Evolutionary conservation across 305 asterid species (phyloP).

Genomic region (Fraxinus sp.): DNA sequence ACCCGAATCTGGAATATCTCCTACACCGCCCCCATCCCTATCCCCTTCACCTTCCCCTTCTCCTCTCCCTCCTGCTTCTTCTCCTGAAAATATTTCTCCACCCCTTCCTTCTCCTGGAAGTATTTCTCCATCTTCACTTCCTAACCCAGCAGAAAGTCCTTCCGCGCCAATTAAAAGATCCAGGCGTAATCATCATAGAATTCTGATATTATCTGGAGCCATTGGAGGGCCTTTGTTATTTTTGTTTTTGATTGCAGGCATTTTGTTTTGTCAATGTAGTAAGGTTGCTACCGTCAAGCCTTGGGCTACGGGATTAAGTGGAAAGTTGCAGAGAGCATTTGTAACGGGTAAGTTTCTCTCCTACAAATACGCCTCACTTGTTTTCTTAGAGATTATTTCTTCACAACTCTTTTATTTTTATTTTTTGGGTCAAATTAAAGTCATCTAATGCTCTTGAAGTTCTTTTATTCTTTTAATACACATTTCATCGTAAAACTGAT

Average conservation of each 20-base stretch:
- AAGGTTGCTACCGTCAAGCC: slow-evolving; percentile 83
- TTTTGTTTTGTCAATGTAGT: slow-evolving; percentile 39
- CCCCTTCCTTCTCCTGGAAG: slow-evolving; percentile 28
- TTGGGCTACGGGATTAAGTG: slow-evolving; percentile 92
- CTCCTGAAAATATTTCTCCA: slow-evolving; percentile 29
- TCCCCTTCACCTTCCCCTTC: background rate
- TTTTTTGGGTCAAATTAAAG: background rate
- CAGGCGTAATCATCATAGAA: slow-evolving; percentile 21
- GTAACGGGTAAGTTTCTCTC: slow-evolving; percentile 60
- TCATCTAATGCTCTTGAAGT: background rate
- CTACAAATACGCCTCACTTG: background rate
- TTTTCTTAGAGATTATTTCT: background rate
- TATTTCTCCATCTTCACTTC: slow-evolving; percentile 38
- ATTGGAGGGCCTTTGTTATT: slow-evolving; percentile 60
- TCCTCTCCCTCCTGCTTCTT: slow-evolving; percentile 26
- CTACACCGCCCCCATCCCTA: slow-evolving; percentile 21
- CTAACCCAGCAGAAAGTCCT: slow-evolving; percentile 30
- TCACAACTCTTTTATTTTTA: background rate
- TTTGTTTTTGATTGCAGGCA: slow-evolving; percentile 33
- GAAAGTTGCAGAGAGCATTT: slow-evolving; percentile 87
- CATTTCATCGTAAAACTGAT: background rate
- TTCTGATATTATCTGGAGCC: slow-evolving; percentile 37
- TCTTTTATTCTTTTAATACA: background rate
- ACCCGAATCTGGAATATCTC: background rate
- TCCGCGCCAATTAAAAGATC: slow-evolving; percentile 4